Percentiles rank a stretch among this genome's conserved stretches.
Conservation (phyloP, 352 stramenopile genomes). For the Phytophthora gonapodyides region DNA sequence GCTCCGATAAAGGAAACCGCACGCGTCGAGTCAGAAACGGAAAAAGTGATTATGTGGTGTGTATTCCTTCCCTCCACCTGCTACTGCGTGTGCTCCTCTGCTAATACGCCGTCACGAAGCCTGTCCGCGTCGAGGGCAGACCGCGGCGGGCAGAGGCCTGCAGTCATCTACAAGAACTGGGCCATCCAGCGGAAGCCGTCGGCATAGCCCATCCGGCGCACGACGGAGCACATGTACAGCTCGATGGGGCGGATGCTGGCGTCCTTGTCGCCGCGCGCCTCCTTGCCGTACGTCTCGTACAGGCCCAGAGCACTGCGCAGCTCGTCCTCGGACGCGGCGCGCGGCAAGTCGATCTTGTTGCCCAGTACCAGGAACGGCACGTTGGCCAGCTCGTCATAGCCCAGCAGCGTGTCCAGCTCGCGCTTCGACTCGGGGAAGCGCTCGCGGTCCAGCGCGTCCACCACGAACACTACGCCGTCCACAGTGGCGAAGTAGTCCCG, state of each 20-base stretch:
- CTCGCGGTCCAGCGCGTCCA: constrained; percentile 98
- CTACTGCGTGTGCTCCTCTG: constrained; percentile 20
- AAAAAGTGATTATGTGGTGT: constrained; percentile 28
- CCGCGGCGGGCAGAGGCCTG: constrained; percentile 12
- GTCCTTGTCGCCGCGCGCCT: constrained; percentile 90
- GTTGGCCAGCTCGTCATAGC: constrained; percentile 97
- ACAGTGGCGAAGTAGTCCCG: constrained; percentile 99
- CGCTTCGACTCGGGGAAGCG: constrained; percentile 99
- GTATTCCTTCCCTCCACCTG: constrained; percentile 28
- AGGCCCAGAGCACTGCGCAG: constrained; percentile 96
- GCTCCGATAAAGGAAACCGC: neutral
- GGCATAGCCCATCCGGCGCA: constrained; percentile 98
- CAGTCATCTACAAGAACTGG: constrained; percentile 81
- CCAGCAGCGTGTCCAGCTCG: constrained; percentile 97
- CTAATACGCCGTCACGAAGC: constrained; percentile 27
- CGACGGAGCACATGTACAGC: constrained; percentile 99
- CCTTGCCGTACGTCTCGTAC: constrained; percentile 99
- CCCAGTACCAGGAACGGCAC: constrained; percentile 99
- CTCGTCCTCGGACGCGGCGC: constrained; percentile 98
- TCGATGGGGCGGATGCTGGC: constrained; percentile 96
- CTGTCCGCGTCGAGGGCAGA: too few relatives aligned
- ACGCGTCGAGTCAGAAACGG: constrained; percentile 9
- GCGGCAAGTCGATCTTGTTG: constrained; percentile 99
- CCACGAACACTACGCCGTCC: constrained; percentile 99
- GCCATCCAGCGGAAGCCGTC: constrained; percentile 94